These are phyloP conservation scores for Aleurites moluccanus DNA, from an alignment of 441 rosid species.

Conservation along the genomic window DNA sequence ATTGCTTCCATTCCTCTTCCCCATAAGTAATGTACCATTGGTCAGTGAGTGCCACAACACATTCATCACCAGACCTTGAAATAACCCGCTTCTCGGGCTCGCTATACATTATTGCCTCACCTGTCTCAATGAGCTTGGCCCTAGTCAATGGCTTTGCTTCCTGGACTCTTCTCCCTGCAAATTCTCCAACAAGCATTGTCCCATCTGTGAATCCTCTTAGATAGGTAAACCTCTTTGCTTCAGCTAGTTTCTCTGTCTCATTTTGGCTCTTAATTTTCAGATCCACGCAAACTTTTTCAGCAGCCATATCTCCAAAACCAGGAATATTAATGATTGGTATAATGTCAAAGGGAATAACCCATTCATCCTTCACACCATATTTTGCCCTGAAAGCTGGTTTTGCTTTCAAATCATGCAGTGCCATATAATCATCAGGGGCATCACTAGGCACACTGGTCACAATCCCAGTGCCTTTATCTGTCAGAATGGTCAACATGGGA, in stretches of 20 bases:
- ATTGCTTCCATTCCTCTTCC: constrained; percentile 73
- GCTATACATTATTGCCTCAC: constrained; percentile 74
- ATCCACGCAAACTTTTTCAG: constrained; percentile 77
- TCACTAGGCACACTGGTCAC: constrained; percentile 97
- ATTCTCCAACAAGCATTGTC: constrained; percentile 73
- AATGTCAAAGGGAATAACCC: constrained; percentile 76
- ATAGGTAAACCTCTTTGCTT: constrained; percentile 85
- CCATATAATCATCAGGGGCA: constrained; percentile 91
- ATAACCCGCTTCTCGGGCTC: constrained; percentile 94
- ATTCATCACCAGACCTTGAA: constrained; percentile 97
- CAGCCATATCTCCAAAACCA: constrained; percentile 83
- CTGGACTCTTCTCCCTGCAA: constrained; percentile 71
- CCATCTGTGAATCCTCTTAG: constrained; percentile 90
- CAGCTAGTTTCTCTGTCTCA: constrained; percentile 84
- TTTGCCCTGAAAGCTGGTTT: constrained; percentile 79
- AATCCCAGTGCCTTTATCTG: constrained; percentile 92
- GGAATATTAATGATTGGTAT: constrained; percentile 81
- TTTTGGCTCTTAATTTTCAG: constrained; percentile 88
- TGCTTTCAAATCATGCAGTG: constrained; percentile 71
- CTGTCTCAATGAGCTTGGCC: constrained; percentile 64
- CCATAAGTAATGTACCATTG: constrained; percentile 97
- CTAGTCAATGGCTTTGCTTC: constrained; percentile 76
- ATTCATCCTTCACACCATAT: constrained; percentile 82
- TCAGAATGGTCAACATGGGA: constrained; percentile 87
- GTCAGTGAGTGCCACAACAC: constrained; percentile 97